A percentile compares a stretch with the other conserved stretches of the same genome.
phyloP scores from a whole-genome alignment of 352 stramenopile species.

The Peronospora belbahrii region DNA sequence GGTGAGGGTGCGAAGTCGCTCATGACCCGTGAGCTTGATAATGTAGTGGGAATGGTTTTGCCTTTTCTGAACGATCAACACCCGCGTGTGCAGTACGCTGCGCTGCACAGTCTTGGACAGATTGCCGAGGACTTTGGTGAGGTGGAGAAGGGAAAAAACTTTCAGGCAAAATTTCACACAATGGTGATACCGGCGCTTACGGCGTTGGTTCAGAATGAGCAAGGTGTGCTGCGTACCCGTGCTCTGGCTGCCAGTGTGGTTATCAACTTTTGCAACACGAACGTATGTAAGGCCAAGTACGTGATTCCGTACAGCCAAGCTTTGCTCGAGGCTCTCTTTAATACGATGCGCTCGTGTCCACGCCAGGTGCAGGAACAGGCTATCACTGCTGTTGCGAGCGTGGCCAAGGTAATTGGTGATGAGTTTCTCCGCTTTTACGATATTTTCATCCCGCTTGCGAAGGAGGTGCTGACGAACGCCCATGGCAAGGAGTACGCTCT shows the following conservation, averaged over 20 bases:
- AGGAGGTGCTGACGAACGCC: slow-evolving; percentile 75
- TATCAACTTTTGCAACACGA: slow-evolving; percentile 83
- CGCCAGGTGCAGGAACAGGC: slow-evolving; percentile 83
- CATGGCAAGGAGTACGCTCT: slow-evolving; percentile 71
- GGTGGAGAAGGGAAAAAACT: slow-evolving; percentile 84
- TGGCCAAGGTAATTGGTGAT: slow-evolving; percentile 76
- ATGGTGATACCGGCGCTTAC: slow-evolving; percentile 62
- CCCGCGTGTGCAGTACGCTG: slow-evolving; percentile 74
- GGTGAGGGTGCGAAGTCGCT: slow-evolving; percentile 70
- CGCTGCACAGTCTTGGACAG: slow-evolving; percentile 78
- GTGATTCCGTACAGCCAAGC: slow-evolving; percentile 54
- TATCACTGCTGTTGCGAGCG: slow-evolving; percentile 78
- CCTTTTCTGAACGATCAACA: slow-evolving; percentile 64
- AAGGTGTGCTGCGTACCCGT: slow-evolving; percentile 60
- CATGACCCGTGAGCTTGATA: slow-evolving; percentile 76
- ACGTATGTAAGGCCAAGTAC: slow-evolving; percentile 78
- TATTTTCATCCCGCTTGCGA: slow-evolving; percentile 84
- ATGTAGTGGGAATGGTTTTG: slow-evolving; percentile 58
- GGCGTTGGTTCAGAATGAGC: slow-evolving; percentile 51
- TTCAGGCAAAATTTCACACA: slow-evolving; percentile 72
- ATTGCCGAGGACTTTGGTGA: slow-evolving; percentile 78
- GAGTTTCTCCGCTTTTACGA: slow-evolving; percentile 78
- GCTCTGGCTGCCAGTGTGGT: slow-evolving; percentile 70
- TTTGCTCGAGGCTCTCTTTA: slow-evolving; percentile 74
- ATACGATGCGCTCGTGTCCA: slow-evolving; percentile 62